Evolutionary conservation across 805 yeast species (phyloP), one percentile per base, ranked within the genome.

Genomic region (Schizosaccharomyces osmophilus): DNA sequence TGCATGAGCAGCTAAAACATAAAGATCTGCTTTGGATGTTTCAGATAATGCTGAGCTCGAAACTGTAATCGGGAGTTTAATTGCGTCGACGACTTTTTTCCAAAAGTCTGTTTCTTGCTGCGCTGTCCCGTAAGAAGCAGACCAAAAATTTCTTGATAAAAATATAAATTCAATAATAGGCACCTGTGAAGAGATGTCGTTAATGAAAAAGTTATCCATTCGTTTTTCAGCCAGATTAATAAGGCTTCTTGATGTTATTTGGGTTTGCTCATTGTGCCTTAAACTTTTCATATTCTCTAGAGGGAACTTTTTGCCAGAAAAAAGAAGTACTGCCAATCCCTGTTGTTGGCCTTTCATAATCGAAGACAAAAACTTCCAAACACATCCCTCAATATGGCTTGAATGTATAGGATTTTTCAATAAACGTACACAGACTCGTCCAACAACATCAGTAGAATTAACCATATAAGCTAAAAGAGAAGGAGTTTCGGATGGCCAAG

Each of bases 21-120:
- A 51, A 24, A 51, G 31, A 17, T 24, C 57, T 6, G 57, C 36
- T 24, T 15, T 17, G 26, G 15, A 4, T 29, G 11, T 29, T 22
- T 22, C 31, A 5, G 9, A 19, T 9, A 29, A 17, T 5, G 11
- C 57, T 6, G 31, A 6, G 17, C n/a, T 17, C 39, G 22, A 6
- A 24, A 51, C 57, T 17, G 36, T 51, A 5, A 29, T 8, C 5
- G 51, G 51, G 13, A 45, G 26, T 24, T 45, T 45, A 51, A 51
- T 51, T 11, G 36, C 57, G 22, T 29, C 36, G 5, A 67, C 66
- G 36, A 70, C 58, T 55, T 68, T 36, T 15, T 41, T 57, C 60
- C 60, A 57, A 4, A 57, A 57, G 5, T 36, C 22, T 9, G 24
- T 24, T 11, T 57, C 42, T 31, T 57, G 60, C 19, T 57, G 42